Evolutionary conservation across 768 basidiomycete genomes (phyloP), one percentile per base, ranked within the genome.

Genomic region (Pleurotus tuber-regium): DNA sequence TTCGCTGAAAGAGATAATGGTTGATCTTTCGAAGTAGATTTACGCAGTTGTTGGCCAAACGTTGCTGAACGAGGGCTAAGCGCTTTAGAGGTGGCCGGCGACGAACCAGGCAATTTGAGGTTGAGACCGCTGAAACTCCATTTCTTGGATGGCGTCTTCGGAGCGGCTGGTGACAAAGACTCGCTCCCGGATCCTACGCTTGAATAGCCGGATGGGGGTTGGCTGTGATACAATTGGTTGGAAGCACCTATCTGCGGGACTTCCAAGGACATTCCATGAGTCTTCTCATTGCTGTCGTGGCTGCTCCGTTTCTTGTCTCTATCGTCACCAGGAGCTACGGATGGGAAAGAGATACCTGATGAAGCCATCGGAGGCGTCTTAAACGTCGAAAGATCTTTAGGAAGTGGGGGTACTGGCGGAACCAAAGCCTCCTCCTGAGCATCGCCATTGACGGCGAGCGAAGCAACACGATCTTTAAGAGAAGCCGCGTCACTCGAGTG

Each of bases 81-180:
- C 25, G 83, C 72, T 56, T 82, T 70, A 69, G 63, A 68, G 49
- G 46, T 60, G 63, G 23, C 66, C 48, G 83, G 80, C 35, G 78
- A 75, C 14, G 74, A 75, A 16, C 84, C 84, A 43, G 86, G 83
- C 44, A 90, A 67, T 63, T 80, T 89, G 65, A 89, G 78, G 57
- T 88, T 90, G 3, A 94, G 71, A 19, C 88, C 89, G n/a, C 89
- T 88, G 66, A 95, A 89, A 64, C 92, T 94, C 92, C 92, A 95
- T 68, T 95, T 95, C 79, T 93, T 94, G n/a, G 89, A 91, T 28
- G 92, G 91, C 2, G 89, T 88, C 71, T 89, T 89, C 46, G 77
- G 71, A 36, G 77, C 71, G 12, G 71, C 61, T 33, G 83, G 74
- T 11, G 61, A 57, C 31, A 48, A 48, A 50, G 76, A 68, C 52